Conservation (phyloP, 345 rosid species). For the Melaleuca quinquenervia region DNA sequence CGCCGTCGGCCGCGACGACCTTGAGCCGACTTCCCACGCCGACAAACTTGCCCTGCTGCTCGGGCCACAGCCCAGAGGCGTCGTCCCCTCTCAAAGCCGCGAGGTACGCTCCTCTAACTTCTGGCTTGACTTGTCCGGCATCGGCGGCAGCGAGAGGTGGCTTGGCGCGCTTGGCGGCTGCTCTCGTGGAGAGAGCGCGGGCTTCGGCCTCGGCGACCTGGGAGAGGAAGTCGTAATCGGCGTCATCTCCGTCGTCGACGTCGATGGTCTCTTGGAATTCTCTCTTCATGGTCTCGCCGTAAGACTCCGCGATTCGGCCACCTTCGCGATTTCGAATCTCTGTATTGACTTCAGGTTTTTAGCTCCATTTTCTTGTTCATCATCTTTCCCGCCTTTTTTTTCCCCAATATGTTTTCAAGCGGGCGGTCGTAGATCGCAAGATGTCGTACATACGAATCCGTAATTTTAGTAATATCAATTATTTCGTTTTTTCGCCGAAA, state of each 20-base stretch:
- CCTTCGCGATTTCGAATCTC: background rate
- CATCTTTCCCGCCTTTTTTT: background rate
- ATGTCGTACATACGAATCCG: background rate
- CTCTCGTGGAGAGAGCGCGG: slow-evolving; percentile 3
- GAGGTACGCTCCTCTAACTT: slow-evolving; percentile 29
- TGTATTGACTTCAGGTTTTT: background rate
- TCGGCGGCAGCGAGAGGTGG: background rate
- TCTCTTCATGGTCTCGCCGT: background rate
- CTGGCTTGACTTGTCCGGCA: background rate
- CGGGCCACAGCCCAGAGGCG: slow-evolving; percentile 14
- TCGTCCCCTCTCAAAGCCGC: slow-evolving; percentile 45
- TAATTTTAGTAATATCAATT: background rate
- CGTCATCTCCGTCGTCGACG: slow-evolving; percentile 11
- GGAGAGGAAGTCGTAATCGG: slow-evolving; percentile 14
- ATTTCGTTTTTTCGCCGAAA: background rate
- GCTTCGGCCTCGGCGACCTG: slow-evolving; percentile 23
- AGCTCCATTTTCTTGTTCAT: background rate
- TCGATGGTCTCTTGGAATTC: background rate
- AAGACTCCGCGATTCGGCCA: background rate
- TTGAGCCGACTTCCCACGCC: background rate
- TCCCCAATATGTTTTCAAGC: background rate
- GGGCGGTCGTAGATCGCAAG: background rate
- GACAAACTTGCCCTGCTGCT: slow-evolving; percentile 1
- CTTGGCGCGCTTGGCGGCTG: slow-evolving; percentile 9
- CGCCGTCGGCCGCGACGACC: slow-evolving; percentile 3